Base-by-base conservation (phyloP, 75 land plant genomes). In the Selaginella tamariscina region DNA sequence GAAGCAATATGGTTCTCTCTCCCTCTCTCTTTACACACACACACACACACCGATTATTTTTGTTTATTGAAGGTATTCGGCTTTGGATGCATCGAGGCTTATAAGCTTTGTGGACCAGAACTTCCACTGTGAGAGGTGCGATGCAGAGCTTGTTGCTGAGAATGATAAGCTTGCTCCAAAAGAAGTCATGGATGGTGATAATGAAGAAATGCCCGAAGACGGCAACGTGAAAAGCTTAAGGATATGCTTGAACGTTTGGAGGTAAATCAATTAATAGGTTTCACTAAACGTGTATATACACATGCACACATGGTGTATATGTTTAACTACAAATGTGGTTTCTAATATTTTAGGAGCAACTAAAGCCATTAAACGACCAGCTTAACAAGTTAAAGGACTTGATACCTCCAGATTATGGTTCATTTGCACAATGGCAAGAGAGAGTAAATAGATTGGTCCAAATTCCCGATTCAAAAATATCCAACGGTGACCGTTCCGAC, bases 111-210 rank as follows among this genome's bases (percentile, higher is more conserved):
- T 71, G 9, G 87, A 82, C 56, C 83, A 76, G 31, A 76, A 77
- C 55, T 91, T 91, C 70, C 93, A 83, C 32, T 91, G 96, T 71
- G 97, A 92, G 70, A 86, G 71, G 29, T 92, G 97, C 73, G 73
- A 89, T 73, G 78, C 78, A 8, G 95, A 86, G 77, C 87, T 92
- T 60, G 84, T 86, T 54, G 89, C 87, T 29, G 89, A 92, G 68
- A 84, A 81, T 78, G 97, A 88, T 77, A 92, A 89, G 72, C 68
- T 86, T 44, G 94, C 87, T 32, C 83, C 81, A 29, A 83, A 76
- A 64, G 90, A 86, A 59, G 68, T 81, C 64, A 94, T 81, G 29
- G 97, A 89, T 60, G 89, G 90, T n/a, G 72, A 74, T 69, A 69
- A 69, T 49, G 97, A 92, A 79, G 97, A 89, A 33, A 92, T 84